phyloP scores from a whole-genome alignment of 1,284 basidiomycete species.

The Naganishia cerealis region DNA sequence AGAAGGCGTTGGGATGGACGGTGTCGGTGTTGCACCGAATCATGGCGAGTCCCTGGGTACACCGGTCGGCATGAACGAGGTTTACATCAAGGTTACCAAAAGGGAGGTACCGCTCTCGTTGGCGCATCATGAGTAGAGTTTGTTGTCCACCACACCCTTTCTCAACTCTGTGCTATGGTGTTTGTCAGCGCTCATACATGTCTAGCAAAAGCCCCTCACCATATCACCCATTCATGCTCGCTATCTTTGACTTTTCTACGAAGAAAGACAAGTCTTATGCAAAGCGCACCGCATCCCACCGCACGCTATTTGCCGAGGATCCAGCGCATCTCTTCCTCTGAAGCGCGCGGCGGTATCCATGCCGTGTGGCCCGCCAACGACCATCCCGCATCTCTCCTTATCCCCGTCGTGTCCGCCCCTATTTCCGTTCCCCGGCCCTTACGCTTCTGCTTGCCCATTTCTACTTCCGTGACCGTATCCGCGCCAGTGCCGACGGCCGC shows the following conservation, averaged over 20 bases:
- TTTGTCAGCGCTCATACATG: no score
- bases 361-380: background rate
- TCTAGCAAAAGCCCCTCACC: no score
- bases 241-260: no score
- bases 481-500: no score
- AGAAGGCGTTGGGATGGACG: background rate
- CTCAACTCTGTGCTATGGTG: no score
- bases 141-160: no score
- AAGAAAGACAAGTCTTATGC: no score
- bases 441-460: background rate
- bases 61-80: background rate
- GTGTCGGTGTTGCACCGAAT: conserved; percentile 5
- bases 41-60: conserved; percentile 5
- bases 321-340: conserved; percentile 1
- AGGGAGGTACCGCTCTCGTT: conserved; percentile 8
- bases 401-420: no score
- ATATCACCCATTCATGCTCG: no score
- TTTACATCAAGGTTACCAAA: conserved; percentile 5
- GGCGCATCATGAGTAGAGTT: background rate
- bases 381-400: background rate
- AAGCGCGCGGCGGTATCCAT: background rate
- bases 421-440: background rate
- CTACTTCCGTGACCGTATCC: no score
- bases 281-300: no score
- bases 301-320: background rate